A percentile compares a stretch with the other conserved stretches of the same genome.
Conservation (phyloP, 345 rosid species). For the Gossypium bickii region DNA sequence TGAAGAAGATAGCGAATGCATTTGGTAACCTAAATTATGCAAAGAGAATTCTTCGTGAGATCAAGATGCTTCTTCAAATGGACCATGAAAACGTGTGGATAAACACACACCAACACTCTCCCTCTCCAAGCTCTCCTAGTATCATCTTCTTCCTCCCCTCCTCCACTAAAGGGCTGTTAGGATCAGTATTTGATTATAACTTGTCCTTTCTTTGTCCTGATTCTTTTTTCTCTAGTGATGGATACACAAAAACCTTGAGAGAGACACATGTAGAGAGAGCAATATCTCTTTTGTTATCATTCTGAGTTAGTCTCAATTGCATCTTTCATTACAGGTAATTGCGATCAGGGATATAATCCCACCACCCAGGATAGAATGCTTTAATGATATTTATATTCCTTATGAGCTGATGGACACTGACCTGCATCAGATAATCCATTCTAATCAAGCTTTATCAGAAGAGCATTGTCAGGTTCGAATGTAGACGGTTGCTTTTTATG, state of each 20-base stretch:
- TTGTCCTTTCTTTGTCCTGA: too few relatives aligned
- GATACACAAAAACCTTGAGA: too few relatives aligned
- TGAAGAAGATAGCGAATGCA: background rate
- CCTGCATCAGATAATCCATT: constrained; percentile 45
- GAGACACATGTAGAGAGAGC: too few relatives aligned
- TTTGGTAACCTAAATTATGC: background rate
- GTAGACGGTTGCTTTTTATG: background rate
- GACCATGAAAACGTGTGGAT: background rate
- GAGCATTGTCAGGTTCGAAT: constrained; percentile 72
- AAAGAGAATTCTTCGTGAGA: background rate
- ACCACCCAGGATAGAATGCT: constrained; percentile 53
- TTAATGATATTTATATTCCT: too few relatives aligned
- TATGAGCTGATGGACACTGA: too few relatives aligned
- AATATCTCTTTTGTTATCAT: background rate
- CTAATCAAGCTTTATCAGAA: constrained; percentile 54
- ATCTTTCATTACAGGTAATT: constrained; percentile 53
- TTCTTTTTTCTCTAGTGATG: too few relatives aligned
- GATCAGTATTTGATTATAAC: too few relatives aligned
- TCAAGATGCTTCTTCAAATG: background rate
- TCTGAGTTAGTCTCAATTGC: constrained; percentile 9
- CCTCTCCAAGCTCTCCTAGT: too few relatives aligned
- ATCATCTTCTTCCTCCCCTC: too few relatives aligned
- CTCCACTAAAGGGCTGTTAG: too few relatives aligned
- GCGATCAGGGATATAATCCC: constrained; percentile 85
- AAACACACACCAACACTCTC: too few relatives aligned